Conservation (phyloP, 371 early-diverging fungal genomes). For the Mucor piriformis region DNA sequence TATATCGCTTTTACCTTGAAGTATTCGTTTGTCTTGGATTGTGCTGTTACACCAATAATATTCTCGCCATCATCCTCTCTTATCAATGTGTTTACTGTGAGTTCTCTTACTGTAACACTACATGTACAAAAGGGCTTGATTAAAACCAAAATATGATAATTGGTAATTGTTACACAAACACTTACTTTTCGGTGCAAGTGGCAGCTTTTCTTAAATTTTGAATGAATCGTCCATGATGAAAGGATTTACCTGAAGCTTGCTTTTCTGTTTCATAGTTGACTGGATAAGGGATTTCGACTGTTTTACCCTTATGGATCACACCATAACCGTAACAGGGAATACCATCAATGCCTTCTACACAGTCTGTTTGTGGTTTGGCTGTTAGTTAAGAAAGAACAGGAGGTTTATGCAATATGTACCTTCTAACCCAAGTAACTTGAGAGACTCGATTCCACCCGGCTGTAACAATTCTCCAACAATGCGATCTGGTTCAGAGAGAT, state of each 20-base stretch:
- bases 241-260: slow-evolving; percentile 69
- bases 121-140: background rate
- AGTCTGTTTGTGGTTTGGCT: slow-evolving; percentile 45
- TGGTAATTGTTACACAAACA: background rate
- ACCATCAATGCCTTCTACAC: slow-evolving; percentile 82
- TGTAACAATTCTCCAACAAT: slow-evolving; percentile 95
- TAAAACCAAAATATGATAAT: background rate
- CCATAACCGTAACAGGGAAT: slow-evolving; percentile 88
- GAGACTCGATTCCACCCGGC: slow-evolving; percentile 85
- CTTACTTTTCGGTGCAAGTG: slow-evolving; percentile 58
- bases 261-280: slow-evolving; percentile 49
- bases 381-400: too few relatives aligned
- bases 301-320: slow-evolving; percentile 61
- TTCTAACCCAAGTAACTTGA: slow-evolving; percentile 73
- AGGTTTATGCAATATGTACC: too few relatives aligned
- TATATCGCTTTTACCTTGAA: slow-evolving; percentile 27
- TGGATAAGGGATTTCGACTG: slow-evolving; percentile 69
- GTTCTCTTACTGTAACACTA: slow-evolving; percentile 78
- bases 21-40: slow-evolving; percentile 28
- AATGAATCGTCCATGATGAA: slow-evolving; percentile 95
- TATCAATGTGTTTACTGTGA: slow-evolving; percentile 67
- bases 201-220: slow-evolving; percentile 80
- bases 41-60: slow-evolving; percentile 57
- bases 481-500: slow-evolving; percentile 88
- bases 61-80: slow-evolving; percentile 51